Conservation (phyloP, 164 flowering plant genomes). For the Echeveria elegans region DNA sequence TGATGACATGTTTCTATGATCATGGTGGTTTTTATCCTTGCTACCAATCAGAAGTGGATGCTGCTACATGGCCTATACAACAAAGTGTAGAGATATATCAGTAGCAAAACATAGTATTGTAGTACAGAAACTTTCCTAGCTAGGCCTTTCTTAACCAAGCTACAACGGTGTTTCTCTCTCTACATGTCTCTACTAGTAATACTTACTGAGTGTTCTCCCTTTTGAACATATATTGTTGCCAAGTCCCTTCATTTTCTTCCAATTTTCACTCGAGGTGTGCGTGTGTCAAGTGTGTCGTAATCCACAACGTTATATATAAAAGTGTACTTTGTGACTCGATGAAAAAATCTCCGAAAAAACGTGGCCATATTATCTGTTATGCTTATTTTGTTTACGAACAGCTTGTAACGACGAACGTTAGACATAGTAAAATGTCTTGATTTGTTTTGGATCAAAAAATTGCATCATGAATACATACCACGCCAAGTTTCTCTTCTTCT, state of each 20-base stretch:
- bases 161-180: background rate
- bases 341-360: background rate
- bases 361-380: background rate
- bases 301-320: background rate
- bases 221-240: background rate
- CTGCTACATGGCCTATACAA: no score
- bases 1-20: slow-evolving; percentile 17
- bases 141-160: background rate
- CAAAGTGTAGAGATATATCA: background rate
- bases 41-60: no score
- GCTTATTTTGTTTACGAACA: background rate
- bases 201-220: background rate
- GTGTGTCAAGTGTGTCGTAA: background rate
- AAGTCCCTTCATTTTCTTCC: background rate
- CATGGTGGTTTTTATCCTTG: background rate
- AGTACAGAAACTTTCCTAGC: background rate
- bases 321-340: background rate
- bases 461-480: no score
- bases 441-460: no score
- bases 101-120: background rate
- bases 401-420: background rate
- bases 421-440: no score
- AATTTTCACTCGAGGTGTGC: background rate
- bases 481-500: no score
- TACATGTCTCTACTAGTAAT: background rate